phyloP scores from a whole-genome alignment of 2,329 filamentous ascomycete species.

The Hymenoscyphus linearis region DNA sequence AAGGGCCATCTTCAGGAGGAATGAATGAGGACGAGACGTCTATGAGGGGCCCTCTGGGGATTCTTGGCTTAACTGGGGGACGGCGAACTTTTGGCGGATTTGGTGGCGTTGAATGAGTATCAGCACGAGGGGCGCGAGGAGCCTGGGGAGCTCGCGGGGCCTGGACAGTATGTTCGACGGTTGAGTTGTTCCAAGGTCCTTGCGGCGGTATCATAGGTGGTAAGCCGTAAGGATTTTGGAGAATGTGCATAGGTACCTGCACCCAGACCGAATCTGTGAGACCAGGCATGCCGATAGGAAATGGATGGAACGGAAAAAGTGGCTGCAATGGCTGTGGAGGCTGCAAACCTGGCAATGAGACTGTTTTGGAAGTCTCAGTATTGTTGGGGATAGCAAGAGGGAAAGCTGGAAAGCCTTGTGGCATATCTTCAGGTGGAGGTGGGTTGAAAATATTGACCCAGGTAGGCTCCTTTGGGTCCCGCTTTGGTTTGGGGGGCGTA shows the following conservation, averaged over 20 bases:
- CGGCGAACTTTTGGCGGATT: background rate
- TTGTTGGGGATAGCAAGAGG: background rate
- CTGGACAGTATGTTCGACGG: background rate
- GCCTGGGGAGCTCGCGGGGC: background rate
- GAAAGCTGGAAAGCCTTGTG: constrained; percentile 1
- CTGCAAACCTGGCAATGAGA: background rate
- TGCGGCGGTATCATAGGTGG: background rate
- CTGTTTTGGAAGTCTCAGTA: background rate
- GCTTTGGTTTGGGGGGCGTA: background rate
- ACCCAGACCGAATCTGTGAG: constrained; percentile 3
- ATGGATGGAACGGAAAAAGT: background rate
- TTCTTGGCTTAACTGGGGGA: constrained; percentile 3
- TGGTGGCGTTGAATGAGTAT: background rate
- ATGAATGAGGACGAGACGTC: constrained; percentile 4
- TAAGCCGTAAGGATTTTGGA: constrained; percentile 4
- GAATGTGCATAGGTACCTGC: constrained; percentile 1
- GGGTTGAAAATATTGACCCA: constrained; percentile 14
- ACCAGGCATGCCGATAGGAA: background rate
- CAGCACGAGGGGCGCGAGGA: background rate
- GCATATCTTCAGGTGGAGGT: constrained; percentile 6
- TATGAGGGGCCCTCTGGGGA: constrained; percentile 6
- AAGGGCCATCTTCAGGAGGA: constrained; percentile 16
- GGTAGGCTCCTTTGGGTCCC: constrained; percentile 8
- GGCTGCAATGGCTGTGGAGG: background rate
- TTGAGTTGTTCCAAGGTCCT: background rate